Conservation (phyloP, 306 rosid genomes). For the Castanospermum australe region DNA sequence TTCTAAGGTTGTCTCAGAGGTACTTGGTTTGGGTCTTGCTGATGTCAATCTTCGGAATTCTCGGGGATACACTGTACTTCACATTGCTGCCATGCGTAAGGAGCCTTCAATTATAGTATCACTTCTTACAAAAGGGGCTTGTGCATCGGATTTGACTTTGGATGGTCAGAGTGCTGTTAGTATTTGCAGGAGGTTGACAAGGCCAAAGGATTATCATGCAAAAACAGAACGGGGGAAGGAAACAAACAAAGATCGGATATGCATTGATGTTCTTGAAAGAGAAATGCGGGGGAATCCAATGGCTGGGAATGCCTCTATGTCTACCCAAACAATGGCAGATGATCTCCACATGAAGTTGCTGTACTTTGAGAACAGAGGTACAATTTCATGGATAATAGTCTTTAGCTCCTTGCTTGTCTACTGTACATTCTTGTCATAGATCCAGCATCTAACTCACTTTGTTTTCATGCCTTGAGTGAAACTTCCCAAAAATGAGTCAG, state of each 20-base stretch:
- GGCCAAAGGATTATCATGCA: constrained; percentile 54
- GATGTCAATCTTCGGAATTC: constrained; percentile 63
- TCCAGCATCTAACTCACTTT: background rate
- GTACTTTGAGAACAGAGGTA: constrained; percentile 89
- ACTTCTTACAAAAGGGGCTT: constrained; percentile 72
- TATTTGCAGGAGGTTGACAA: constrained; percentile 84
- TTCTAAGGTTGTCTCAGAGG: constrained; percentile 83
- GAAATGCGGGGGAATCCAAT: constrained; percentile 83
- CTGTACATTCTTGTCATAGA: background rate
- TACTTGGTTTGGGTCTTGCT: constrained; percentile 65
- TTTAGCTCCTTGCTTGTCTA: constrained; percentile 7
- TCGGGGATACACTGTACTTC: constrained; percentile 80
- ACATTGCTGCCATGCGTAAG: constrained; percentile 89
- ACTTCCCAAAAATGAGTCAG: background rate
- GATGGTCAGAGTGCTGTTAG: constrained; percentile 88
- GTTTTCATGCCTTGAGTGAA: background rate
- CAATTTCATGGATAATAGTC: background rate
- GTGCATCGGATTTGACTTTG: constrained; percentile 57
- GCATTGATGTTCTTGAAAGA: constrained; percentile 91
- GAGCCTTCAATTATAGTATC: constrained; percentile 77
- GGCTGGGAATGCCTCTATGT: constrained; percentile 42
- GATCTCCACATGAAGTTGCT: constrained; percentile 71
- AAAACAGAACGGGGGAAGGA: constrained; percentile 53
- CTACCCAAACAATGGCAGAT: constrained; percentile 51
- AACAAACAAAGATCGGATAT: constrained; percentile 78